Evolutionary conservation across 1,284 basidiomycete species (phyloP).

Genomic region (Flammula alnicola): DNA sequence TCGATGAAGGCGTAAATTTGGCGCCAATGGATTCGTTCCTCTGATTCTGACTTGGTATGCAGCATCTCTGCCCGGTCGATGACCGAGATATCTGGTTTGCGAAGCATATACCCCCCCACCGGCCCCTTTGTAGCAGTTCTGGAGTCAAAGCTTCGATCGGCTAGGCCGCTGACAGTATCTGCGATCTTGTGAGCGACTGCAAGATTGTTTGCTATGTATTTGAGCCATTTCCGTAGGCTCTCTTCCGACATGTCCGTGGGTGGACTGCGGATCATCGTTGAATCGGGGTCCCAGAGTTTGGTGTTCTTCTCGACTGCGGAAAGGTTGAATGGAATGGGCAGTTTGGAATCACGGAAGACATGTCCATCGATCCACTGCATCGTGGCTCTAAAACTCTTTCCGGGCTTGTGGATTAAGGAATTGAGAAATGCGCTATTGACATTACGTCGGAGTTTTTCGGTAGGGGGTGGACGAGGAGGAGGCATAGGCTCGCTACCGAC

Average conservation of each 20-base stretch:
- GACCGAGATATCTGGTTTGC: conserved; percentile 1
- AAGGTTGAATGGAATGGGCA: not conserved
- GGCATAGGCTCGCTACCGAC: not conserved
- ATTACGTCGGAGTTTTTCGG: not conserved
- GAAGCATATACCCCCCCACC: not conserved
- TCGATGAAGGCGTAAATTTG: conserved; percentile 4
- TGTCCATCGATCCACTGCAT: not conserved
- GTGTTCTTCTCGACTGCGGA: not conserved
- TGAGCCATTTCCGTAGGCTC: not conserved
- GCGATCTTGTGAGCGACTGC: not conserved
- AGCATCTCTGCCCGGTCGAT: not conserved
- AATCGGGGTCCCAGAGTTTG: not conserved
- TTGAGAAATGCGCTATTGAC: not conserved
- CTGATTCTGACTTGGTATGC: not conserved
- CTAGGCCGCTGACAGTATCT: not conserved
- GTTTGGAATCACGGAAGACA: not conserved
- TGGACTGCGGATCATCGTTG: not conserved
- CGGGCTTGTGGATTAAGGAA: not conserved
- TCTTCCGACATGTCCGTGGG: not conserved
- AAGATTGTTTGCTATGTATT: not conserved
- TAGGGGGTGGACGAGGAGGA: not conserved
- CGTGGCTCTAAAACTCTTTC: not conserved
- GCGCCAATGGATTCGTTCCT: conserved; percentile 4
- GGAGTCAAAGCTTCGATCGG: not conserved
- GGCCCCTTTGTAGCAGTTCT: not conserved